Conservation (phyloP, 805 yeast species). For the Kodamaea laetipori region DNA sequence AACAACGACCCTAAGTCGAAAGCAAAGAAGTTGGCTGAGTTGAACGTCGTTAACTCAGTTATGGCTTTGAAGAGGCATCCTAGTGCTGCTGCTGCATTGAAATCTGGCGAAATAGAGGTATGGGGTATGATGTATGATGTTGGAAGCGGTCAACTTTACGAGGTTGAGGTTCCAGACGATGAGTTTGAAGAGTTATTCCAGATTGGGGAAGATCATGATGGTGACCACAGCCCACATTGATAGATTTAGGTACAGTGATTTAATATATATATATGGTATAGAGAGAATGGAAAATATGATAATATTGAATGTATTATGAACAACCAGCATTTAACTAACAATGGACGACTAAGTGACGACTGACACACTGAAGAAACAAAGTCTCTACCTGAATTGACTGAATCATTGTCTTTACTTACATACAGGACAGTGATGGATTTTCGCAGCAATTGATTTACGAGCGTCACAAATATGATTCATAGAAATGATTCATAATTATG, state of each 20-base stretch:
- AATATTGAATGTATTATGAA: too few relatives aligned
- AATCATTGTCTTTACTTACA: too few relatives aligned
- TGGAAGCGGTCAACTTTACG: slow-evolving; percentile 62
- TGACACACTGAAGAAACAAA: too few relatives aligned
- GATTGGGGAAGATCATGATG: slow-evolving; percentile 28
- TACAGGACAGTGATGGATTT: too few relatives aligned
- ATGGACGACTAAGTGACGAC: too few relatives aligned
- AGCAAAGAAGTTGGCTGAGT: slow-evolving; percentile 67
- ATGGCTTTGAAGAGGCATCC: slow-evolving; percentile 65
- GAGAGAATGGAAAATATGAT: not conserved
- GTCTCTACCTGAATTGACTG: too few relatives aligned
- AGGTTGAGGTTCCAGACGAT: slow-evolving; percentile 41
- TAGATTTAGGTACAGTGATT: not conserved
- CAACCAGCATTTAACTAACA: too few relatives aligned
- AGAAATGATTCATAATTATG: too few relatives aligned
- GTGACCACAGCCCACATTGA: slow-evolving; percentile 26
- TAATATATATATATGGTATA: not conserved
- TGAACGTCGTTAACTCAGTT: slow-evolving; percentile 75
- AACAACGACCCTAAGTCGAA: slow-evolving; percentile 49
- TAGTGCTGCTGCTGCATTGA: slow-evolving; percentile 65
- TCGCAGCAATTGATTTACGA: too few relatives aligned
- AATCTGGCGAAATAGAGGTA: slow-evolving; percentile 65
- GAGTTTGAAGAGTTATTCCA: slow-evolving; percentile 46
- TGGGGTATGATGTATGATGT: slow-evolving; percentile 88
- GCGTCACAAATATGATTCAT: too few relatives aligned